Evolutionary conservation across 108 stramenopile species (phyloP).

Genomic region (Cylindrotheca fusiformis): DNA sequence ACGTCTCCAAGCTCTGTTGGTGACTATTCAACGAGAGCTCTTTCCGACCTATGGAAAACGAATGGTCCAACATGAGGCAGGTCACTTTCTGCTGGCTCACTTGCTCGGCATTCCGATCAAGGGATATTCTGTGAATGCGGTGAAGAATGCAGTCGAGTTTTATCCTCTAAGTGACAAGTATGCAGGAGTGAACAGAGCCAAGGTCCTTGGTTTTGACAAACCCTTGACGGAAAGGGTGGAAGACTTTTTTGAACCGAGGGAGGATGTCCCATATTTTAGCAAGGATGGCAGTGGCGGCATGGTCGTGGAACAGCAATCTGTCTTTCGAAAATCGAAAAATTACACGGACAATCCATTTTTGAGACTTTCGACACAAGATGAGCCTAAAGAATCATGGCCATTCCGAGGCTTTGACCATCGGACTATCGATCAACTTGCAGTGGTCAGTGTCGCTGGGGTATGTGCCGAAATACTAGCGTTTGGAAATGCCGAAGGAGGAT

Average conservation of each 20-base stretch:
- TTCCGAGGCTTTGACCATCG: constrained; percentile 77
- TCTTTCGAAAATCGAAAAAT: constrained; percentile 59
- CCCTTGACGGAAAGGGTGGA: constrained; percentile 7
- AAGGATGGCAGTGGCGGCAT: constrained; percentile 57
- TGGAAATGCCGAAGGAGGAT: constrained; percentile 73
- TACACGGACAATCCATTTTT: constrained; percentile 48
- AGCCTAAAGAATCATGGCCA: constrained; percentile 76
- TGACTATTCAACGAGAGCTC: constrained; percentile 60
- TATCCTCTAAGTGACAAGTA: constrained; percentile 71
- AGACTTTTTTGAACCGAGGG: constrained; percentile 6
- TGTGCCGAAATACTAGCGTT: constrained; percentile 82
- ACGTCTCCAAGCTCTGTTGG: constrained; percentile 56
- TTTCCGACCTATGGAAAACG: constrained; percentile 79
- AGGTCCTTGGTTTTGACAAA: constrained; percentile 66
- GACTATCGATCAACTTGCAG: constrained; percentile 70
- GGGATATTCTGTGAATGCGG: constrained; percentile 64
- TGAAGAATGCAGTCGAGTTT: constrained; percentile 88
- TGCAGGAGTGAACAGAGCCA: constrained; percentile 53
- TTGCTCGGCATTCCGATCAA: constrained; percentile 72
- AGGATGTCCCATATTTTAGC: constrained; percentile 63
- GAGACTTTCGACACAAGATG: constrained; percentile 46
- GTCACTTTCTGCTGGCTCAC: constrained; percentile 80
- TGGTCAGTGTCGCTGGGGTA: constrained; percentile 78
- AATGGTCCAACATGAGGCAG: constrained; percentile 87
- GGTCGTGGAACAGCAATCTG: constrained; percentile 48